Conservation (phyloP, 2,329 filamentous ascomycete genomes). For the Fusarium compactum region DNA sequence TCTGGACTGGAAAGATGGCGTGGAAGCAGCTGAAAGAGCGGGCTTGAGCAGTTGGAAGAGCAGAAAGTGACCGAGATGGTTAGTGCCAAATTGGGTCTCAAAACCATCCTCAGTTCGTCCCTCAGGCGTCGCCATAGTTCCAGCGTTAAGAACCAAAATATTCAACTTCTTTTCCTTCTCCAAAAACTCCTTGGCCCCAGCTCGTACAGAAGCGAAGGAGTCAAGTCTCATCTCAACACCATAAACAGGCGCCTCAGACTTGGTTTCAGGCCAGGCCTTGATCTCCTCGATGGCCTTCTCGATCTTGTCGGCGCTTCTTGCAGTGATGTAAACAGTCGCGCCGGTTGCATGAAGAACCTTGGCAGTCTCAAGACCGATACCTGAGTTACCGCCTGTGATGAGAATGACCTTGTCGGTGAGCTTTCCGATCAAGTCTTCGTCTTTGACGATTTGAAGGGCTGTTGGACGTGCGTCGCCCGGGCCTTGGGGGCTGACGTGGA, state of each 20-base stretch:
- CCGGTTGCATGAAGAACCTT: conserved; percentile 12
- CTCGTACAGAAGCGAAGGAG: conserved; percentile 6
- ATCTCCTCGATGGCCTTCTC: conserved; percentile 14
- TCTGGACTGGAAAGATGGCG: conserved; percentile 57
- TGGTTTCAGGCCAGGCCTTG: neutral
- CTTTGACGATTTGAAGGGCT: conserved; percentile 20
- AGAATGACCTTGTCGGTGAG: neutral
- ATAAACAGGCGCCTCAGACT: neutral
- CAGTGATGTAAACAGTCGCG: conserved; percentile 7
- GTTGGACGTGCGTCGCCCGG: conserved; percentile 34
- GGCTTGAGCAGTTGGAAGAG: conserved; percentile 56
- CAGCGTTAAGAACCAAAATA: conserved; percentile 19
- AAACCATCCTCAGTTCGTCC: conserved; percentile 27
- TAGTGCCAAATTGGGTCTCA: conserved; percentile 45
- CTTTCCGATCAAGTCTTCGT: neutral
- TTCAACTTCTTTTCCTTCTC: neutral
- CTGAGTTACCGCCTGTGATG: conserved; percentile 30
- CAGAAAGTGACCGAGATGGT: conserved; percentile 47
- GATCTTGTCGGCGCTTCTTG: conserved; percentile 6
- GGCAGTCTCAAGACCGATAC: conserved; percentile 14
- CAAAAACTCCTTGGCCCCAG: neutral
- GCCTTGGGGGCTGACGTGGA: conserved; percentile 4
- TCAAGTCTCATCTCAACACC: conserved; percentile 7
- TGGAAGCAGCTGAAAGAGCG: conserved; percentile 55
- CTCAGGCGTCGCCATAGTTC: conserved; percentile 27